phyloP scores from a whole-genome alignment of 805 yeast species.

The Wickerhamomyces mucosus region DNA sequence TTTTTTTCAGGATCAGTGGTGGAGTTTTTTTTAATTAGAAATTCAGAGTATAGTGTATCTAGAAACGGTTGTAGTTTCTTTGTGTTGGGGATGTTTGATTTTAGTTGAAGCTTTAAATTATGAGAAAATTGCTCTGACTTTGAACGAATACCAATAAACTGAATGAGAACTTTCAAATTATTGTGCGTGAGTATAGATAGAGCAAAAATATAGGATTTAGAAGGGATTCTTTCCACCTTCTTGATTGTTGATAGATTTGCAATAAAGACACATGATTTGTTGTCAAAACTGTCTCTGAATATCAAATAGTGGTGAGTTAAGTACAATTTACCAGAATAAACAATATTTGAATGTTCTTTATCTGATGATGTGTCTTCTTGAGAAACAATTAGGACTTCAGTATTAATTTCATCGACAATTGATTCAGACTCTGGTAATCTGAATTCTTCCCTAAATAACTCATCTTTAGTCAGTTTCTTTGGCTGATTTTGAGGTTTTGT shows the following conservation, averaged over 20 bases:
- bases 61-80: slow-evolving; percentile 55
- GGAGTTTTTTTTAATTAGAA: slow-evolving; percentile 47
- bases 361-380: slow-evolving; percentile 10
- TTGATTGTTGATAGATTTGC: slow-evolving; percentile 71
- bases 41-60: slow-evolving; percentile 77
- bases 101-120: slow-evolving; percentile 49
- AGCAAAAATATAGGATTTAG: slow-evolving; percentile 69
- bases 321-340: slow-evolving; percentile 54
- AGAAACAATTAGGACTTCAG: slow-evolving; percentile 40
- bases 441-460: slow-evolving; percentile 57
- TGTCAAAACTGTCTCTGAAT: slow-evolving; percentile 64
- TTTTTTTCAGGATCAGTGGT: slow-evolving; percentile 18
- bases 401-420: slow-evolving; percentile 56
- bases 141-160: slow-evolving; percentile 70
- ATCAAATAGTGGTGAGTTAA: slow-evolving; percentile 69
- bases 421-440: slow-evolving; percentile 64
- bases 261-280: slow-evolving; percentile 54
- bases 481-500: slow-evolving; percentile 9
- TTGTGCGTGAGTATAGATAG: slow-evolving; percentile 61
- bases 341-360: slow-evolving; percentile 22
- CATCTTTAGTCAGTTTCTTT: slow-evolving; percentile 52
- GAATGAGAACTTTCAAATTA: slow-evolving; percentile 52
- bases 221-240: slow-evolving; percentile 79
- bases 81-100: slow-evolving; percentile 53
- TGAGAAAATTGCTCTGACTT: slow-evolving; percentile 77